Percentiles rank a stretch among this genome's conserved stretches.
These are phyloP conservation scores for Wallacemonas sp. DNA, from an alignment of 208 protist species.

Conservation along the genomic window DNA sequence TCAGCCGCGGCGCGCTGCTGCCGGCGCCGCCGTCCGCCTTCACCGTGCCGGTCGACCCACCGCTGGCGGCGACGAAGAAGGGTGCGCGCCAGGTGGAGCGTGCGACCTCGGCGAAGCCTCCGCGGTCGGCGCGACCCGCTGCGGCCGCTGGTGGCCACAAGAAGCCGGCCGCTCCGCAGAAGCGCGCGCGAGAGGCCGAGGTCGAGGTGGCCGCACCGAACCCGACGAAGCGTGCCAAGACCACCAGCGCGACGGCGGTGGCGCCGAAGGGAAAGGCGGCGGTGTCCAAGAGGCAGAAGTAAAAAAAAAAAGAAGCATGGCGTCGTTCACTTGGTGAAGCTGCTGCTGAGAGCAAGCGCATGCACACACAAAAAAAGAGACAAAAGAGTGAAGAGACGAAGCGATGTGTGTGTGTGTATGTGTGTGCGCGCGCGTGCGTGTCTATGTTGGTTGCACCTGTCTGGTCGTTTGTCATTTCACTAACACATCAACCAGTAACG, in stretches of 20 bases:
- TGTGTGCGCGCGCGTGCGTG: no score
- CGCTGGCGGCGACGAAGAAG: slow-evolving; percentile 5
- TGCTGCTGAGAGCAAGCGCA: no score
- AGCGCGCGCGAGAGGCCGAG: slow-evolving; percentile 12
- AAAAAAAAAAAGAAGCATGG: no score
- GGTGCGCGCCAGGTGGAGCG: not conserved
- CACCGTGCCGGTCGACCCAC: not conserved
- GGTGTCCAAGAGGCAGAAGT: slow-evolving; percentile 16
- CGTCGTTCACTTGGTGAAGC: no score
- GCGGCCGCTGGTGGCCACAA: no score
- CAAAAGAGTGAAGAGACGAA: no score
- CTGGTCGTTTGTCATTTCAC: no score
- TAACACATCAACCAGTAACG: no score
- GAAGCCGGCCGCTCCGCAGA: slow-evolving; percentile 5
- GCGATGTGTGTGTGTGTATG: no score
- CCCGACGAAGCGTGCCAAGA: slow-evolving; percentile 10
- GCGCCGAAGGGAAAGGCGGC: no score
- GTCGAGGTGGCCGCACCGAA: not conserved
- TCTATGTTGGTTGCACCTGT: no score
- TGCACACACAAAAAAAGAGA: slow-evolving; percentile 13
- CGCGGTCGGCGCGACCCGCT: no score
- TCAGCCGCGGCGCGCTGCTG: slow-evolving; percentile 66
- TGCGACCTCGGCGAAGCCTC: slow-evolving; percentile 4
- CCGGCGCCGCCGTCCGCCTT: slow-evolving; percentile 34
- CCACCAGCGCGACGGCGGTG: not conserved